These are phyloP conservation scores for Dorcoceras hygrometricum DNA, from an alignment of 257 asterid genomes.

Conservation along the genomic window DNA sequence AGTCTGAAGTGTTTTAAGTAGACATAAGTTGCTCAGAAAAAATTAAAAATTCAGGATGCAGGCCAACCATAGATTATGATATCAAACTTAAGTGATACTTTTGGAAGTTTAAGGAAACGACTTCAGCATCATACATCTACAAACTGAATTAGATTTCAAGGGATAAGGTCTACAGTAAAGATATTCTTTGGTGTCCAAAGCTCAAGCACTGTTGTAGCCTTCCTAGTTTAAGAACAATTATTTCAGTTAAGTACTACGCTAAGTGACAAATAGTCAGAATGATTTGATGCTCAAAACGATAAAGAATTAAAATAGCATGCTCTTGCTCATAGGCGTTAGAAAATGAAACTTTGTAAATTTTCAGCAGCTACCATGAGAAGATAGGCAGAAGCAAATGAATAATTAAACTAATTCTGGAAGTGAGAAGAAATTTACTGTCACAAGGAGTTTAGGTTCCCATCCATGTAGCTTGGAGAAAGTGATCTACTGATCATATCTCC, in stretches of 20 bases:
- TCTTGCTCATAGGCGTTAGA: not conserved
- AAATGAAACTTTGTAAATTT: not conserved
- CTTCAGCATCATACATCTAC: not conserved
- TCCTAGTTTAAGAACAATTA: no score
- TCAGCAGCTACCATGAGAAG: not conserved
- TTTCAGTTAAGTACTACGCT: not conserved
- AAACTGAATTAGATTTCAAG: not conserved
- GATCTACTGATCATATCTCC: not conserved
- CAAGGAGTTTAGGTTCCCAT: not conserved
- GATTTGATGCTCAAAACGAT: not conserved
- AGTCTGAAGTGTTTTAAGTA: not conserved
- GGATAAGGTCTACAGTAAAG: not conserved
- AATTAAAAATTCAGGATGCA: not conserved
- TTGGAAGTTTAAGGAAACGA: not conserved
- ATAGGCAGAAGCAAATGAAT: not conserved
- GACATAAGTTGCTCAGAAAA: slow-evolving; percentile 6
- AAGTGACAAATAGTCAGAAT: not conserved
- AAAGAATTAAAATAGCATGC: no score
- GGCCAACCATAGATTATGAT: not conserved
- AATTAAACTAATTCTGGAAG: not conserved
- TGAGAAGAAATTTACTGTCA: not conserved
- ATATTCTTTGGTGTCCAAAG: not conserved
- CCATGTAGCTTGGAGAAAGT: not conserved
- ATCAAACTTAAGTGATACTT: not conserved
- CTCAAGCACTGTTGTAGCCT: not conserved